phyloP scores from a whole-genome alignment of 2,329 filamentous ascomycete genomes.

The Aspergillus candidus region DNA sequence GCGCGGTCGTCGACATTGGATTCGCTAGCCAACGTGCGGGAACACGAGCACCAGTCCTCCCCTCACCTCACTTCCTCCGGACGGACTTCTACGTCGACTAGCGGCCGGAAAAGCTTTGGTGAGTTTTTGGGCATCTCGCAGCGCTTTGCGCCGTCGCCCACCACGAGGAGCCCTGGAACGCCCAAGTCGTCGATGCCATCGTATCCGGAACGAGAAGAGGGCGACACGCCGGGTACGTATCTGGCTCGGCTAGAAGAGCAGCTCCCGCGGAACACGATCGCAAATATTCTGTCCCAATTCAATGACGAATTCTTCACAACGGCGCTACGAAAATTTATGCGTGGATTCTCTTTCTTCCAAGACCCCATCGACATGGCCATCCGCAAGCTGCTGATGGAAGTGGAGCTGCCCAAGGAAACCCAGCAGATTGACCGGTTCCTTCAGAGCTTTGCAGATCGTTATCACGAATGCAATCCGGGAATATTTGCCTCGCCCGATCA shows the following conservation, averaged over 20 bases:
- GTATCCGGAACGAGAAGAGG: slow-evolving; percentile 73
- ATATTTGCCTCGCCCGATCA: slow-evolving; percentile 81
- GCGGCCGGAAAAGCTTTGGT: slow-evolving; percentile 85
- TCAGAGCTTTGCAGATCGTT: slow-evolving; percentile 90
- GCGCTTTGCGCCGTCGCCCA: slow-evolving; percentile 59
- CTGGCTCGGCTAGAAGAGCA: slow-evolving; percentile 75
- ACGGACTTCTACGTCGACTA: slow-evolving; percentile 74
- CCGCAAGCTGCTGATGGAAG: slow-evolving; percentile 91
- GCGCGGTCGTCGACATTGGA: slow-evolving; percentile 86
- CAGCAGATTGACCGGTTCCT: slow-evolving; percentile 95
- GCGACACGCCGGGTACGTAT: slow-evolving; percentile 86
- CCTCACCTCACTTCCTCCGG: slow-evolving; percentile 52
- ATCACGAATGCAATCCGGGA: slow-evolving; percentile 96
- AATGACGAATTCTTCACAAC: slow-evolving; percentile 75
- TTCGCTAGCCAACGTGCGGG: slow-evolving; percentile 67
- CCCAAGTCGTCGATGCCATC: slow-evolving; percentile 62
- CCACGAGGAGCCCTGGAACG: slow-evolving; percentile 55
- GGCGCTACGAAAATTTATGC: slow-evolving; percentile 89
- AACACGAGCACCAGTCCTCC: slow-evolving; percentile 63
- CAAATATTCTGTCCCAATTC: slow-evolving; percentile 78
- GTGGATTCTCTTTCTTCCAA: slow-evolving; percentile 88
- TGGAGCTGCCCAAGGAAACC: slow-evolving; percentile 91
- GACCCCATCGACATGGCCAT: slow-evolving; percentile 98
- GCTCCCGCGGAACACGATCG: slow-evolving; percentile 74
- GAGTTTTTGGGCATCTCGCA: slow-evolving; percentile 72